A percentile compares a stretch with the other conserved stretches of the same genome.
These are phyloP conservation scores for Gnaphalium uliginosum DNA, from an alignment of 129 eudicot genomes.

Conservation along the genomic window DNA sequence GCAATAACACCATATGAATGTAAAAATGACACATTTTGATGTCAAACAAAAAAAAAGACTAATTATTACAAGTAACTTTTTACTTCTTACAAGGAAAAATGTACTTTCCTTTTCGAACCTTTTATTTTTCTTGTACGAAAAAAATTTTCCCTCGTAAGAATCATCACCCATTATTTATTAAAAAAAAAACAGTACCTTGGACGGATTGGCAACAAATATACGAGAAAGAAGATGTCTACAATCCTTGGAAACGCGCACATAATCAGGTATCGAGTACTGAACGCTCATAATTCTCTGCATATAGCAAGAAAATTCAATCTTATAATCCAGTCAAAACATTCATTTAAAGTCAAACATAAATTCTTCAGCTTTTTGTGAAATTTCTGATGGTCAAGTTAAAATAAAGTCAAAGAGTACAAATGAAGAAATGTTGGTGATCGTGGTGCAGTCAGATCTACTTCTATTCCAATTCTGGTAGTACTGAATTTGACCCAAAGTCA, in stretches of 20 bases:
- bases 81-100: no score
- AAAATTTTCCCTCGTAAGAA: no score
- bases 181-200: slow-evolving; percentile 50
- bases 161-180: no score
- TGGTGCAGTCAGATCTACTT: background rate
- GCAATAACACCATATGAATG: background rate
- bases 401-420: background rate
- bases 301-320: slow-evolving; percentile 7
- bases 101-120: no score
- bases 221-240: slow-evolving; percentile 67
- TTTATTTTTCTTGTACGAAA: no score
- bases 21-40: background rate
- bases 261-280: slow-evolving; percentile 73
- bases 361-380: background rate
- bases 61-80: no score
- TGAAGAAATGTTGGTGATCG: background rate
- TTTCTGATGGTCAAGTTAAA: background rate
- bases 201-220: slow-evolving; percentile 72
- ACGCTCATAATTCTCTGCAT: slow-evolving; percentile 71
- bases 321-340: slow-evolving; percentile 15
- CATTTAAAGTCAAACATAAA: slow-evolving; percentile 3
- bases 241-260: slow-evolving; percentile 66
- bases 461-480: background rate
- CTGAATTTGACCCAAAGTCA: slow-evolving; percentile 12
- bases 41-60: background rate